Conservation (phyloP, 345 rosid genomes). For the Hibiscus syriacus region DNA sequence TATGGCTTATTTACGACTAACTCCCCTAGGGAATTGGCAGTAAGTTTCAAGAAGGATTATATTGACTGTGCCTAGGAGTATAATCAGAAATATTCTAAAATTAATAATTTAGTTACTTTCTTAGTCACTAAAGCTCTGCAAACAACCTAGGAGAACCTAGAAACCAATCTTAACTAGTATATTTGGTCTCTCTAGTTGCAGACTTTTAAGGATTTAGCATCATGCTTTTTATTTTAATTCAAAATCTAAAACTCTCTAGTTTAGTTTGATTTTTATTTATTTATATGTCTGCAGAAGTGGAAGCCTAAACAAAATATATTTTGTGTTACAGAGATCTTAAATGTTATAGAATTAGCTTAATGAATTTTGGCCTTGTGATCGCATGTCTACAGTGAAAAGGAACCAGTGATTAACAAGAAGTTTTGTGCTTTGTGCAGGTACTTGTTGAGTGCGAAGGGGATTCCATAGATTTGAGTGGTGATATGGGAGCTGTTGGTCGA, state of each 20-base stretch:
- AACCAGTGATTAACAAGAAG: constrained; percentile 6
- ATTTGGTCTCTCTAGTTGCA: neutral
- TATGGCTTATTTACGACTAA: neutral
- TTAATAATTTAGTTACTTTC: neutral
- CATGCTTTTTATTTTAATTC: neutral
- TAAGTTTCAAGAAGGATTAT: constrained; percentile 3
- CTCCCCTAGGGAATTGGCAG: neutral
- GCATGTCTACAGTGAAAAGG: neutral
- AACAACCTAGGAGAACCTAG: neutral
- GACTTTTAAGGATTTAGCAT: neutral
- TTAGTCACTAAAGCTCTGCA: neutral
- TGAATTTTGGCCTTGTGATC: neutral
- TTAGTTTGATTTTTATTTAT: neutral
- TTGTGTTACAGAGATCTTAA: neutral
- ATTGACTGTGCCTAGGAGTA: neutral
- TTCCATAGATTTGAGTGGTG: constrained; percentile 71
- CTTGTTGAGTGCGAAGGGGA: constrained; percentile 55
- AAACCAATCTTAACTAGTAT: neutral
- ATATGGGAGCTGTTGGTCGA: constrained; percentile 94
- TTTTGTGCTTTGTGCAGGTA: constrained; percentile 48
- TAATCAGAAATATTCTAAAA: neutral
- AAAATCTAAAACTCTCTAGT: neutral
- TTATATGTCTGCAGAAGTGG: neutral
- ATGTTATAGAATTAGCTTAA: neutral
- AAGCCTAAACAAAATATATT: neutral